Conservation (phyloP, 305 asterid genomes). For the Fraxinus sp. region DNA sequence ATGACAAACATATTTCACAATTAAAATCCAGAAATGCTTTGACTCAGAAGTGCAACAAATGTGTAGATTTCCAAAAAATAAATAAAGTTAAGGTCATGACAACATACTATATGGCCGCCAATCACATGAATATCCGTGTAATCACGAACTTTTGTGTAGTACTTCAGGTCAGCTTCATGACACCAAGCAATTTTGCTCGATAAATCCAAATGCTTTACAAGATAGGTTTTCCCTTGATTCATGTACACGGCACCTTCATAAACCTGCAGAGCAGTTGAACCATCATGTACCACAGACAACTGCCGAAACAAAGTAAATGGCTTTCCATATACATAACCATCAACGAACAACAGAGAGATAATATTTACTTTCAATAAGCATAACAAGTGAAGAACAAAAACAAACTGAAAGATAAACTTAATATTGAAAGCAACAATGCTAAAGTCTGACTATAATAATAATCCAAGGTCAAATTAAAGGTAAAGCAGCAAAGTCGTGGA, state of each 20-base stretch:
- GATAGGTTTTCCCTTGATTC: conserved; percentile 90
- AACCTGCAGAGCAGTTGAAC: conserved; percentile 50
- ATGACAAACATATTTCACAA: not conserved
- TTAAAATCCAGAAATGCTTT: not conserved
- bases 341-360: not conserved
- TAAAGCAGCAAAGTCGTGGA: conserved; percentile 1
- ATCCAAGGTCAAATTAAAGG: conserved; percentile 15
- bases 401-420: not conserved
- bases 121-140: conserved; percentile 76
- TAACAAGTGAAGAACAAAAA: not conserved
- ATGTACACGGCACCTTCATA: conserved; percentile 95
- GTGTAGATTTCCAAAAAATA: not conserved
- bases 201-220: conserved; percentile 76
- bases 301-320: conserved; percentile 9
- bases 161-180: conserved; percentile 76
- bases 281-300: conserved; percentile 17
- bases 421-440: conserved; percentile 1
- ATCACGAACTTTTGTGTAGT: conserved; percentile 88
- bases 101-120: conserved; percentile 71
- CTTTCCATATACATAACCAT: not conserved
- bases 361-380: conserved; percentile 16
- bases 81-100: conserved; percentile 10
- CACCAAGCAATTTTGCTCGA: conserved; percentile 86
- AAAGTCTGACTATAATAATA: conserved; percentile 1
- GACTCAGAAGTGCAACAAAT: not conserved